phyloP scores from a whole-genome alignment of 1,284 basidiomycete species.

The Trametes polyzona region DNA sequence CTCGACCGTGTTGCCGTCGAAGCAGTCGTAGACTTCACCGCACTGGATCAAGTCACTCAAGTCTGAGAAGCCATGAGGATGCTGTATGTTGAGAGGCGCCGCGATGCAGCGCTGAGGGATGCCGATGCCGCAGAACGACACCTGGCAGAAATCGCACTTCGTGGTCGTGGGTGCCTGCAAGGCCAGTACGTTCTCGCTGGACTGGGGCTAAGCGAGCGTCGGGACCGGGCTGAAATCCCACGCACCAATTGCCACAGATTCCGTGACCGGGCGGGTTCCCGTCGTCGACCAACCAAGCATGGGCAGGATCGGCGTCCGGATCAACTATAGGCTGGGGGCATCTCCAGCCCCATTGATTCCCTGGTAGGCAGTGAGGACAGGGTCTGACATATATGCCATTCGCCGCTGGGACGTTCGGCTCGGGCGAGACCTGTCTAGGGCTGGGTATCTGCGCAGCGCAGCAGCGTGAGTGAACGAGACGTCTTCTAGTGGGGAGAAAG shows the following conservation, averaged over 20 bases:
- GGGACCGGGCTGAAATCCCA: not conserved
- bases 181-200: slow-evolving; percentile 72
- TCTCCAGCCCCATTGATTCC: slow-evolving; percentile 71
- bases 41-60: slow-evolving; percentile 73
- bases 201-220: not conserved
- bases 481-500: not conserved
- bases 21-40: slow-evolving; percentile 74
- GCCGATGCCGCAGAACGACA: slow-evolving; percentile 77
- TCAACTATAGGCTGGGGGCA: slow-evolving; percentile 76
- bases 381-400: slow-evolving; percentile 66
- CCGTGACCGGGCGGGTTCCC: slow-evolving; percentile 75
- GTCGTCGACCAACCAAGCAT: slow-evolving; percentile 73
- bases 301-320: slow-evolving; percentile 62
- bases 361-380: slow-evolving; percentile 70
- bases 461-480: not conserved
- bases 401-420: slow-evolving; percentile 65
- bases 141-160: slow-evolving; percentile 79
- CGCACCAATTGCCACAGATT: slow-evolving; percentile 77
- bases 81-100: slow-evolving; percentile 56
- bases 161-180: slow-evolving; percentile 69
- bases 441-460: slow-evolving; percentile 59
- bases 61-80: slow-evolving; percentile 69
- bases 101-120: slow-evolving; percentile 71
- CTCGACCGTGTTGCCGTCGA: slow-evolving; percentile 73
- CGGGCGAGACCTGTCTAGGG: slow-evolving; percentile 73